These are phyloP conservation scores for Coffea canephora DNA, from an alignment of 257 asterid genomes.

Conservation along the genomic window DNA sequence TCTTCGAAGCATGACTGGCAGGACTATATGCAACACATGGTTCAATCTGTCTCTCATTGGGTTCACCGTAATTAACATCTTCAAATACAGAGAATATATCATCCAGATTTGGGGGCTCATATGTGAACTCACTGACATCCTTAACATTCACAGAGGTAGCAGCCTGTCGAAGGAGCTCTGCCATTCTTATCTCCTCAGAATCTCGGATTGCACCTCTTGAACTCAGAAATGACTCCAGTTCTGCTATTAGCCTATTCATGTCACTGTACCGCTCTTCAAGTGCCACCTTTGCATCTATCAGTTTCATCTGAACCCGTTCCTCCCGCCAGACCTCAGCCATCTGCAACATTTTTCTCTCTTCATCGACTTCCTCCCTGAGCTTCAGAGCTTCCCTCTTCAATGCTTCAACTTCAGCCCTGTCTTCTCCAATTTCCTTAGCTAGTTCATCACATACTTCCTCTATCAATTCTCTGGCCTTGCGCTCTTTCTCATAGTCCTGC, in stretches of 20 bases:
- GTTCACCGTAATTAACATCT: slow-evolving; percentile 36
- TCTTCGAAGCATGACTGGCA: slow-evolving; percentile 36
- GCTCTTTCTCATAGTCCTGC: slow-evolving; percentile 60
- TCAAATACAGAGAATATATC: slow-evolving; percentile 58
- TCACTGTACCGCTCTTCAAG: slow-evolving; percentile 58
- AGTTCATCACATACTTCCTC: slow-evolving; percentile 78
- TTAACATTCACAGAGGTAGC: slow-evolving; percentile 48
- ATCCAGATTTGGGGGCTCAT: slow-evolving; percentile 57
- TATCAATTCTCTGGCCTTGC: slow-evolving; percentile 57
- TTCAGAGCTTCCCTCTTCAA: slow-evolving; percentile 50
- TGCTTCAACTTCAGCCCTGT: slow-evolving; percentile 56
- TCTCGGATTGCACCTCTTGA: slow-evolving; percentile 26
- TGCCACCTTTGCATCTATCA: slow-evolving; percentile 65
- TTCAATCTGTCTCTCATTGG: slow-evolving; percentile 40
- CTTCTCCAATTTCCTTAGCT: slow-evolving; percentile 70
- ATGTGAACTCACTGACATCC: slow-evolving; percentile 50
- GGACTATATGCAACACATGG: slow-evolving; percentile 37
- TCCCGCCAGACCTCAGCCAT: slow-evolving; percentile 86
- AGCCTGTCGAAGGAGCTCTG: slow-evolving; percentile 44
- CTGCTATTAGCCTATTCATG: slow-evolving; percentile 53
- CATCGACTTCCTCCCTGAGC: slow-evolving; percentile 60
- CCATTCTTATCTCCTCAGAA: slow-evolving; percentile 45
- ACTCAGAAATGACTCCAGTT: slow-evolving; percentile 41
- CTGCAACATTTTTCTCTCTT: slow-evolving; percentile 74
- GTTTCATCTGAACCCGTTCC: slow-evolving; percentile 73